Base-by-base conservation (phyloP, 352 stramenopile species). In the Phytophthora fragariaefolia region DNA sequence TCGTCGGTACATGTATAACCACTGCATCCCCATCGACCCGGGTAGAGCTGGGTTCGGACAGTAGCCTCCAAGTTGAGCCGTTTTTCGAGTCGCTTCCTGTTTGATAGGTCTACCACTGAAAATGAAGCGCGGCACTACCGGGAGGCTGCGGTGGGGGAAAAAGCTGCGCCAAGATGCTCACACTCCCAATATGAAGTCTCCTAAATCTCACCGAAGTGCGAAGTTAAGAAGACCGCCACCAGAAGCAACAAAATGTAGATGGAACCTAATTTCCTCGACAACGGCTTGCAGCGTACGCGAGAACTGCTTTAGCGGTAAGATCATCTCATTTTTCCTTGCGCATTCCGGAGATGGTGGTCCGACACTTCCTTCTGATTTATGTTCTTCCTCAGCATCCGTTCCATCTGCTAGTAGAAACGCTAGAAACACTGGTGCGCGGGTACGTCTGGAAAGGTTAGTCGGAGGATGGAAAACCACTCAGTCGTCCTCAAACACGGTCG, bases 21-120 rank as follows among this genome's bases (percentile, higher is more conserved):
- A 28, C 4, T 5, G 51, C 32, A 1, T 58, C 45, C n/a, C 43
- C 0, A 32, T 26, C 17, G n/a, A n/a, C n/a, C n/a, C n/a, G n/a
- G 30, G n/a, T n/a, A n/a, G n/a, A n/a, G n/a, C n/a, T n/a, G n/a
- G n/a, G n/a, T n/a, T n/a, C n/a, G n/a, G n/a, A n/a, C n/a, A n/a
- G n/a, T n/a, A n/a, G n/a, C n/a, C n/a, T n/a, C n/a, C n/a, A n/a
- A n/a, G n/a, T n/a, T 18, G 4, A 66, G 55, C 42, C 63, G 66
- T 74, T 74, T 71, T 53, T 67, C 23, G 61, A 61, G 67, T 74
- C 67, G 42, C 50, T 71, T 74, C 48, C 58, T 7, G 17, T 50
- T 51, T 3, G 13, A 24, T 23, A 18, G 23, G 58, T 60, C 30
- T 48, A 10, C 9, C 24, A 18, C 18, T 18, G 23, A 6, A 23